Base-by-base conservation (phyloP, 2,329 filamentous ascomycete genomes). In the Hypoxylon sp. region DNA sequence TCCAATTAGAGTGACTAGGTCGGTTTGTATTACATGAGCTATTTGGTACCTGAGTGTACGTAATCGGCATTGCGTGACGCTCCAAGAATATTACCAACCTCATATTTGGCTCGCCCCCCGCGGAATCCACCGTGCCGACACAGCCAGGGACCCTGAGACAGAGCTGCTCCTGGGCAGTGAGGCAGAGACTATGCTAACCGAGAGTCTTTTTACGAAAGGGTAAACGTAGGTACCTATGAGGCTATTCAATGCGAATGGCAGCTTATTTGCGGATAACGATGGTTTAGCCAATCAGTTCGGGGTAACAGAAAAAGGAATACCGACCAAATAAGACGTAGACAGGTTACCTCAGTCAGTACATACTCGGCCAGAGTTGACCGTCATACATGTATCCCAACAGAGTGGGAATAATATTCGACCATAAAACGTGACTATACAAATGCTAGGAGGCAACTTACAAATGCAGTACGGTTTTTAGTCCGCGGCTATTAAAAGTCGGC, bases 11-110 rank as follows among this genome's bases (percentile, higher is more conserved):
- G 40, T 7, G 40, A 11, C 17, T 44, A 11, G 40, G 17, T 44
- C 20, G 17, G 31, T 10, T 53, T 48, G 25, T 40, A 58, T 54
- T 54, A 46, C 35, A 63, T 48, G 51, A 44, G 51, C 42, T 14
- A 40, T 63, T 22, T n/a, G 37, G 44, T 58, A 33, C 49, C 46
- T 37, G 40, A 40, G 48, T 50, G 55, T 66, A 66, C 63, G 44
- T 69, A 61, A 64, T 46, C 30, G 22, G 55, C 55, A 69, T 69
- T 69, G 59, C 67, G 67, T 69, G 66, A 69, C 66, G 33, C 40
- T 27, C 46, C 49, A 13, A 60, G 50, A 60, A 60, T 69, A 69
- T 69, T 69, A 57, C 53, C 62, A 63, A 62, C 58, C 46, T 66
- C 40, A 51, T 33, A 55, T 59, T 37, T 59, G 31, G 33, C 51